Evolutionary conservation across 805 yeast genomes (phyloP), one percentile per base, ranked within the genome.

Genomic region (Starmerella gropengiesseri): DNA sequence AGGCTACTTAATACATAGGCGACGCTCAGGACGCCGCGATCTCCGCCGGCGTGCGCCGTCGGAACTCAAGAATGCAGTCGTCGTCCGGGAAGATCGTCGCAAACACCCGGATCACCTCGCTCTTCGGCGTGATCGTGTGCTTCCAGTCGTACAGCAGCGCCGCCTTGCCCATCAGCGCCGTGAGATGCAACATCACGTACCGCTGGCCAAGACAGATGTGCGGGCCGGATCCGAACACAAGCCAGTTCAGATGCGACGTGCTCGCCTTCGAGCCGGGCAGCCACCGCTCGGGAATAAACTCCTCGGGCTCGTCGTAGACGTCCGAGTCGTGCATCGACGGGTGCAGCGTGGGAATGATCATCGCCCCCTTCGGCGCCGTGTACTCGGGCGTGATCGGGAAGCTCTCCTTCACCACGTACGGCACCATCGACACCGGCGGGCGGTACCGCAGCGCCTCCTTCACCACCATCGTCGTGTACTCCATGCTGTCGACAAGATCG

Each of bases 41-140:
- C 44, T 50, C 54, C 20, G 33, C 46, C 5, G 36, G 34, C 12
- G 48, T 25, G 25, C 59, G 50, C 41, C 43, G 37, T 12, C 48
- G 69, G 69, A 87, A 89, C 54, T 77, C 68, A 60, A 91, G 66
- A 51, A 83, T 74, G 60, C 94, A 76, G 62, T 91, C 95, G 65
- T 91, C 98, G 62, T 84, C 77, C 21, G 98, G 98, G 81, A 91
- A 91, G 60, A 91, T 86, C 16, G 98, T 91, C 21, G 98, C 98
- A 61, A 91, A 91, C 30, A 91, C 97, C 60, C 85, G 83, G 58
- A 91, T 86, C 58, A 85, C 78, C 67, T 91, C 98, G 54, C 89
- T 78, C 53, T 79, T 68, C 31, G 78, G 81, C 19, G 98, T 91
- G 36, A 80, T 76, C 51, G 77, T 72, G 62, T 91, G 98, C 46